Evolutionary conservation across 2,329 filamentous ascomycete species (phyloP).

Genomic region (Colletotrichum tropicicola): DNA sequence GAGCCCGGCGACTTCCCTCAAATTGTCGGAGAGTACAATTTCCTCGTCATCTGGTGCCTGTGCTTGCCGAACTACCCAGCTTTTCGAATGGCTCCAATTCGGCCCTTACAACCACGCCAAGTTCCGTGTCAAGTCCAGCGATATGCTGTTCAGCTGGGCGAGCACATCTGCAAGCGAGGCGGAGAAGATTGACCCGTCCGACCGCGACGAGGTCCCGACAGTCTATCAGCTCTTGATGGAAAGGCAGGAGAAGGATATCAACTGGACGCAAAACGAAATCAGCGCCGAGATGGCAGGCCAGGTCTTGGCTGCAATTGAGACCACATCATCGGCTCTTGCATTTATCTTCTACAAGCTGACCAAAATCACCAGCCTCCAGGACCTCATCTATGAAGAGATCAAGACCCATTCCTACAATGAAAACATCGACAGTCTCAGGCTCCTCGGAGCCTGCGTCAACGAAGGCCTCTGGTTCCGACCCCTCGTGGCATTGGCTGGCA

Average conservation of each 20-base stretch:
- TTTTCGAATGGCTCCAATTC: constrained; percentile 31
- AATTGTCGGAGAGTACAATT: constrained; percentile 33
- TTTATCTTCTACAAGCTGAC: constrained; percentile 33
- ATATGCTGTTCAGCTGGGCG: constrained; percentile 22
- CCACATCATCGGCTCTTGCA: constrained; percentile 31
- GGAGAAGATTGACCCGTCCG: background rate
- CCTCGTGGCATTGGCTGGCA: constrained; percentile 31
- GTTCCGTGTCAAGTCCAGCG: constrained; percentile 31
- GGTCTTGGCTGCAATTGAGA: constrained; percentile 30
- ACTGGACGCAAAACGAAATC: constrained; percentile 22
- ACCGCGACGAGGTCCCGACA: constrained; percentile 15
- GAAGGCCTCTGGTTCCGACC: constrained; percentile 33
- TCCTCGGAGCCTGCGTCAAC: constrained; percentile 31
- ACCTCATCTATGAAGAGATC: constrained; percentile 27
- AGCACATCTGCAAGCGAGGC: constrained; percentile 18
- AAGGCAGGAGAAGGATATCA: constrained; percentile 10
- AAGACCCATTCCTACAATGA: background rate
- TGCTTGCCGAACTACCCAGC: constrained; percentile 30
- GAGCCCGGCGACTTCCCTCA: constrained; percentile 26
- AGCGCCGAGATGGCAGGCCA: constrained; percentile 33
- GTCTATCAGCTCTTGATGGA: constrained; percentile 24
- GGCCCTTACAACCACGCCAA: constrained; percentile 20
- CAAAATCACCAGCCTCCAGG: constrained; percentile 14
- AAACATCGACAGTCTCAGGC: constrained; percentile 12
- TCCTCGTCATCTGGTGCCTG: constrained; percentile 33